phyloP scores from a whole-genome alignment of 345 rosid species.

The Firmiana major region DNA sequence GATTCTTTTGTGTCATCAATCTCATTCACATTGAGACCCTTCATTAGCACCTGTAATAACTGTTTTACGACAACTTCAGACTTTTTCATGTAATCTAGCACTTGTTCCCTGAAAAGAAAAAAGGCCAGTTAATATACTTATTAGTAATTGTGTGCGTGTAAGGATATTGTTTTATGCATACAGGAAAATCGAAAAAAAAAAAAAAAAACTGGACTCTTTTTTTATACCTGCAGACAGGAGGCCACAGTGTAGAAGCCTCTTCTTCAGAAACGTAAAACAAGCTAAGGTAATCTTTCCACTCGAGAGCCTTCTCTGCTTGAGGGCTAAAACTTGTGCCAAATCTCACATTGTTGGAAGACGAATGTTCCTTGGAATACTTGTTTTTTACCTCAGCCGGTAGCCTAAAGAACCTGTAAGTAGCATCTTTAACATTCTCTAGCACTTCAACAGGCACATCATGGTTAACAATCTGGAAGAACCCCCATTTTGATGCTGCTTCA shows the following conservation, averaged over 20 bases:
- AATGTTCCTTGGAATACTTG: constrained; percentile 12
- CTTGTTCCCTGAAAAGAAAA: background rate
- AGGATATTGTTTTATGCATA: background rate
- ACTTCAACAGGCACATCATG: constrained; percentile 19
- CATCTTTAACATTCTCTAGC: constrained; percentile 8
- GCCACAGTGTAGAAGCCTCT: constrained; percentile 16
- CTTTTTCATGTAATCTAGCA: background rate
- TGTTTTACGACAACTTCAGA: background rate
- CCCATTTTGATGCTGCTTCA: constrained; percentile 23
- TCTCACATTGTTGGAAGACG: background rate
- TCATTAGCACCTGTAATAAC: constrained; percentile 15
- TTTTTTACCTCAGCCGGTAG: constrained; percentile 6
- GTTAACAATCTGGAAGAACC: constrained; percentile 27
- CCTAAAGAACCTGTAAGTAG: constrained; percentile 20
- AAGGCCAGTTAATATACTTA: background rate
- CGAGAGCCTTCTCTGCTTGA: constrained; percentile 15
- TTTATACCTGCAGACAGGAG: constrained; percentile 20
- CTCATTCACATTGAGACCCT: constrained; percentile 11
- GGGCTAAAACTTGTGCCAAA: constrained; percentile 24
- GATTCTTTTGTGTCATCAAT: background rate
- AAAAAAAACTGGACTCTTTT: background rate
- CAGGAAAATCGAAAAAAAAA: background rate
- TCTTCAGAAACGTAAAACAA: constrained; percentile 6
- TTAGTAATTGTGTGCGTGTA: background rate
- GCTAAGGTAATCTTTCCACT: constrained; percentile 27